A percentile compares a stretch with the other conserved stretches of the same genome.
phyloP scores from a whole-genome alignment of 352 stramenopile genomes.

The Globisporangium orthogonon region DNA sequence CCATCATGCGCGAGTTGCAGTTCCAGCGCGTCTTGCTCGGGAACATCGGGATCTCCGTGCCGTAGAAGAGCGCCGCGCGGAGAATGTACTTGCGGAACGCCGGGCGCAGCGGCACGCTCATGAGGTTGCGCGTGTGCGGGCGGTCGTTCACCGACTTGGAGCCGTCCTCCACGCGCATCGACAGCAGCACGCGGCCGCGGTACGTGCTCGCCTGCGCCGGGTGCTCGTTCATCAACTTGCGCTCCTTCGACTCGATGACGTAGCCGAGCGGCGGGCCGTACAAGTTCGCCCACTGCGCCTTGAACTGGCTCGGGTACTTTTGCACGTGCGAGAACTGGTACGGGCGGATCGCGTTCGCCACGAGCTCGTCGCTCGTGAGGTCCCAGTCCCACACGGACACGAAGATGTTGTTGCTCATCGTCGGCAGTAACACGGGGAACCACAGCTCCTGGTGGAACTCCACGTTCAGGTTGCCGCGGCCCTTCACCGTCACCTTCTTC shows the following conservation, averaged over 20 bases:
- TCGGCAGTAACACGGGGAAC: conserved; percentile 79
- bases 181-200: conserved; percentile 65
- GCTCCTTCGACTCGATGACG: conserved; percentile 27
- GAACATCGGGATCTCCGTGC: conserved; percentile 77
- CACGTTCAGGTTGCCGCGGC: conserved; percentile 32
- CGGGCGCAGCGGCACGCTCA: conserved; percentile 27
- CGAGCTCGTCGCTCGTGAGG: conserved; percentile 60
- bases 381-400: conserved; percentile 84
- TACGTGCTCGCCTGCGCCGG: conserved; percentile 66
- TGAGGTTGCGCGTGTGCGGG: conserved; percentile 58
- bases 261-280: conserved; percentile 76
- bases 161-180: conserved; percentile 55
- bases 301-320: conserved; percentile 46
- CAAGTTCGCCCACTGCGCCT: conserved; percentile 68
- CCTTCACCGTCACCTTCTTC: conserved; percentile 60
- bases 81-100: conserved; percentile 53
- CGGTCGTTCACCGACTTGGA: conserved; percentile 63
- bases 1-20: conserved; percentile 67
- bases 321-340: conserved; percentile 77
- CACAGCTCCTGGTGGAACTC: conserved; percentile 81
- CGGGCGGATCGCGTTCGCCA: conserved; percentile 53
- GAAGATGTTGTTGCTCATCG: conserved; percentile 77
- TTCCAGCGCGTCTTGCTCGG: conserved; percentile 61
- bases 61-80: conserved; percentile 60
- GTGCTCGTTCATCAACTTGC: conserved; percentile 56